Base-by-base conservation (phyloP, 2,329 filamentous ascomycete species). In the Nothomitra cinnamomea region DNA sequence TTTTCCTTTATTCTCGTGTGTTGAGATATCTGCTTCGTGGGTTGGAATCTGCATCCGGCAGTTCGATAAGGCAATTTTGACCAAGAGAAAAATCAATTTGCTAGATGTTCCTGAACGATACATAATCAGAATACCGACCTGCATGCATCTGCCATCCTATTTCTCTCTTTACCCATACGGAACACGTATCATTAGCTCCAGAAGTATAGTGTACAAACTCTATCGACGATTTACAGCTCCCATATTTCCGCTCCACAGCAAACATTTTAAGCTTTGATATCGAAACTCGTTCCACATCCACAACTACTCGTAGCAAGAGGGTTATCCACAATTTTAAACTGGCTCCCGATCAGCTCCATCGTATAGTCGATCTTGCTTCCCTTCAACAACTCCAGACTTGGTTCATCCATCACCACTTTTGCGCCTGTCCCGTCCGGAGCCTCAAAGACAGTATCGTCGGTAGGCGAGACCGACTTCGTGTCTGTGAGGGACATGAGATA, bases 281-380 rank as follows among this genome's bases (percentile, higher is more conserved):
- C 92, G 68, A 98, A 98, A 65, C 90, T 96, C 15, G 90, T 95
- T 6, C 92, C 92, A 68, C 92, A 98, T 1, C 92, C 92, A 71
- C 92, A 98, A 66, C 86, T 95, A 68, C 89, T 96, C 55, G 85
- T 87, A 3, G 92, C 92, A 41, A 80, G 73, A 0, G 92, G 92
- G 63, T 96, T 98, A 61, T 94, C 89, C 56, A 87, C 82, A 63
- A 98, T 88, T 74, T 94, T 95, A 69, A 98, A 98, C 70, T 96
- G 89, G 62, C 83, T 87, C 24, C 85, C 85, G 63, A 95, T 95
- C 69, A 98, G 72, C 71, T 96, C 92, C 77, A 85, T 92, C 0
- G 89, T 95, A 63, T 89, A 98, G 65, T 98, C 92, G 38, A 98
- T 82, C 65, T 89, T 95, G 70, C 89, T 95, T 8, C 90, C 92